A percentile compares a stretch with the other conserved stretches of the same genome.
Evolutionary conservation across 352 stramenopile species (phyloP).

Genomic region (Globisporangium megalacanthum): DNA sequence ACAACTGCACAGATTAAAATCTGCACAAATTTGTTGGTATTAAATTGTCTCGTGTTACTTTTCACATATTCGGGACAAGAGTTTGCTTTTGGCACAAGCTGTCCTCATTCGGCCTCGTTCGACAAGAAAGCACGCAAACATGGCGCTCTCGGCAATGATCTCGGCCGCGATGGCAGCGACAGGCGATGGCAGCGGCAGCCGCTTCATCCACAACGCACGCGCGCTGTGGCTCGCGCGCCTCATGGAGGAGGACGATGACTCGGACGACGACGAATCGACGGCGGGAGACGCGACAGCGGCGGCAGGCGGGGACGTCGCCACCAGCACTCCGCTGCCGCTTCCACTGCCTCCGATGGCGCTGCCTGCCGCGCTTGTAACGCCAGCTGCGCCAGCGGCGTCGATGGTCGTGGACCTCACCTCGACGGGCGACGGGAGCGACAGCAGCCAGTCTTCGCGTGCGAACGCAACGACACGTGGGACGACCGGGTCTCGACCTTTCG

Average conservation of each 20-base stretch:
- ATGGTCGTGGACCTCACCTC: slow-evolving; percentile 8
- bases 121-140: background rate
- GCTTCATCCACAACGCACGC: slow-evolving; percentile 4
- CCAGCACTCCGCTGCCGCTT: background rate
- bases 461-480: too few species aligned
- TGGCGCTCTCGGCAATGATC: background rate
- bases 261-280: slow-evolving; percentile 5
- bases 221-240: slow-evolving; percentile 4
- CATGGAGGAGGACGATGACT: slow-evolving; percentile 23
- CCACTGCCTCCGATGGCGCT: background rate
- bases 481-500: background rate
- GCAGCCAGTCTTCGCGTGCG: background rate
- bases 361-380: background rate
- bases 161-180: background rate
- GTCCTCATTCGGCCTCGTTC: too few species aligned
- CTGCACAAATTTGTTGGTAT: background rate
- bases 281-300: background rate
- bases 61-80: background rate
- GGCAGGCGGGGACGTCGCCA: background rate
- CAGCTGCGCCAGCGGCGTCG: background rate
- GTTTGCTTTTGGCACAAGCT: background rate
- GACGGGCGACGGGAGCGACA: slow-evolving; percentile 3
- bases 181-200: slow-evolving; percentile 1
- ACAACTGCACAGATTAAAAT: background rate
- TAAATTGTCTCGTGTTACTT: background rate